These are phyloP conservation scores for Mediolabrus comicus DNA, from an alignment of 108 stramenopile genomes.

Conservation along the genomic window DNA sequence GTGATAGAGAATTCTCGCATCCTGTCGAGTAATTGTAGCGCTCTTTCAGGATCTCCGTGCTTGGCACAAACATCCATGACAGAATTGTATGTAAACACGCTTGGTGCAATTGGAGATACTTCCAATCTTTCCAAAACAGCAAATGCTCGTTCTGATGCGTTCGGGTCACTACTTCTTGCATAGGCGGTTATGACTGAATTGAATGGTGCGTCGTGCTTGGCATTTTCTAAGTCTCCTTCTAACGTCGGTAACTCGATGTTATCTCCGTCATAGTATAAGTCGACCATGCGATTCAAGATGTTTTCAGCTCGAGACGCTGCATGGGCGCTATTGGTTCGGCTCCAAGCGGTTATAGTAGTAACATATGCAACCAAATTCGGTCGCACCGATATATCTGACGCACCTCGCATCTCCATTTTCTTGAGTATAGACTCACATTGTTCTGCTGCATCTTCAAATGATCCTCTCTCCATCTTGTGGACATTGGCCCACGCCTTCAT, in stretches of 20 bases:
- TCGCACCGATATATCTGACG: slow-evolving; percentile 18
- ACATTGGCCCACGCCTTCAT: slow-evolving; percentile 60
- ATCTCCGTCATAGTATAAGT: slow-evolving; percentile 29
- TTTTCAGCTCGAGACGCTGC: slow-evolving; percentile 38
- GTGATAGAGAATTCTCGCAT: slow-evolving; percentile 21
- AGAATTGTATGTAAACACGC: slow-evolving; percentile 40
- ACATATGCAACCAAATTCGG: slow-evolving; percentile 39
- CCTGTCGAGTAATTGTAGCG: slow-evolving; percentile 29
- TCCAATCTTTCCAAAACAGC: slow-evolving; percentile 40
- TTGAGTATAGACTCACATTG: slow-evolving; percentile 36
- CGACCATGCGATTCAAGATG: slow-evolving; percentile 35
- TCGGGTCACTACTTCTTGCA: slow-evolving; percentile 31
- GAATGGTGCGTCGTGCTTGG: slow-evolving; percentile 52
- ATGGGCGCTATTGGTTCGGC: slow-evolving; percentile 13
- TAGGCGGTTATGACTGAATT: slow-evolving; percentile 59
- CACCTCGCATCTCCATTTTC: slow-evolving; percentile 35
- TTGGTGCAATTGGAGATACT: slow-evolving; percentile 24
- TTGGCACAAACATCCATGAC: slow-evolving; percentile 49
- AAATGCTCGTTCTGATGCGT: slow-evolving; percentile 39
- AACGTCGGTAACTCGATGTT: slow-evolving; percentile 10
- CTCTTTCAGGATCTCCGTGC: slow-evolving; percentile 37
- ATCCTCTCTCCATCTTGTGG: slow-evolving; percentile 7
- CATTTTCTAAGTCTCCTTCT: slow-evolving; percentile 30
- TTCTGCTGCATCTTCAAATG: slow-evolving; percentile 30
- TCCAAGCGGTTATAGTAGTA: slow-evolving; percentile 35